Evolutionary conservation across 2,329 filamentous ascomycete species (phyloP).

Genomic region (Ilyonectria sp.): DNA sequence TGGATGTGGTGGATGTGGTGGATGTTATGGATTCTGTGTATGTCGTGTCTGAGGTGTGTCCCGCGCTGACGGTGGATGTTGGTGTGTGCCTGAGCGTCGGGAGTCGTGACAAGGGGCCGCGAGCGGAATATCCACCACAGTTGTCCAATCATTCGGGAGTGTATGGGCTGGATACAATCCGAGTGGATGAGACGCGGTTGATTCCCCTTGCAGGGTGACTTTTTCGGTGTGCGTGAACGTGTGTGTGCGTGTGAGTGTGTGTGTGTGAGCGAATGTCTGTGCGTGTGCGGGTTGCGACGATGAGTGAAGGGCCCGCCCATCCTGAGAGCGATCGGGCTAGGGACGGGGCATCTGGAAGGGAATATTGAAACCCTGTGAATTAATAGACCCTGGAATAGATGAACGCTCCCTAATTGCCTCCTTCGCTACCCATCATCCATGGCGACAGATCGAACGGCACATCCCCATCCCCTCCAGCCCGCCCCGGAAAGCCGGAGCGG

Average conservation of each 20-base stretch:
- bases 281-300: background rate
- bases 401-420: no score
- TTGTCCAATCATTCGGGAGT: slow-evolving; percentile 10
- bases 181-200: slow-evolving; percentile 18
- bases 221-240: background rate
- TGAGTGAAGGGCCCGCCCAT: background rate
- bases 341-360: background rate
- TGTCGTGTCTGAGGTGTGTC: slow-evolving; percentile 7
- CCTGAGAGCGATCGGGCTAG: background rate
- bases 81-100: slow-evolving; percentile 22
- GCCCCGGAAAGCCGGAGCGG: background rate
- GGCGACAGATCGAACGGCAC: background rate
- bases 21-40: background rate
- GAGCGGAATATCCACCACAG: background rate
- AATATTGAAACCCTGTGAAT: background rate
- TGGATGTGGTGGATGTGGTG: slow-evolving; percentile 1
- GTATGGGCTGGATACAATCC: slow-evolving; percentile 1
- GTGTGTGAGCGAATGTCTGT: background rate
- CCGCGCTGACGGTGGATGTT: slow-evolving; percentile 6
- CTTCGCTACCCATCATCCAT: background rate
- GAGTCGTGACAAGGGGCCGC: slow-evolving; percentile 8
- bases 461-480: background rate
- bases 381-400: background rate
- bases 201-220: slow-evolving; percentile 26
- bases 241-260: slow-evolving; percentile 11